Conservation (phyloP, 306 rosid genomes). For the Pyrus bretschneideri region DNA sequence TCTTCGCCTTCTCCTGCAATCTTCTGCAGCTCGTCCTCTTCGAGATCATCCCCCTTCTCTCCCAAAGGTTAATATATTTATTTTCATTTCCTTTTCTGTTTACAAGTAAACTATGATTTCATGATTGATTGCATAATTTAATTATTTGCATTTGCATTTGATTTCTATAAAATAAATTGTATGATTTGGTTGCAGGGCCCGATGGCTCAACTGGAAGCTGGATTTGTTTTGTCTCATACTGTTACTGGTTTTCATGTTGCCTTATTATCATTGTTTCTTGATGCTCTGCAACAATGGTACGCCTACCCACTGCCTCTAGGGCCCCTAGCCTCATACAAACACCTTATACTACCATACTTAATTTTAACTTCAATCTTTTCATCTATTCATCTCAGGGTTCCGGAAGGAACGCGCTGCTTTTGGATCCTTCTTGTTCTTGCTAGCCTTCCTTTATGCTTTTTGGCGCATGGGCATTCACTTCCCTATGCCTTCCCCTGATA, state of each 20-base stretch:
- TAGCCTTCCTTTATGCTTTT: conserved; percentile 81
- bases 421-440: conserved; percentile 65
- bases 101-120: neutral
- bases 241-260: conserved; percentile 75
- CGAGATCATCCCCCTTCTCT: conserved; percentile 95
- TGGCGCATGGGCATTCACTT: conserved; percentile 99
- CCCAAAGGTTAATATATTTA: conserved; percentile 53
- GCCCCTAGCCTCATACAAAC: neutral
- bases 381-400: conserved; percentile 29
- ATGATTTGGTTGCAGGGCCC: conserved; percentile 38
- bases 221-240: conserved; percentile 81
- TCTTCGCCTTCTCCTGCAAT: conserved; percentile 93
- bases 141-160: neutral
- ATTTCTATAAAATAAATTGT: neutral
- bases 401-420: conserved; percentile 78
- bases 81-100: neutral
- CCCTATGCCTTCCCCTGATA: conserved; percentile 90
- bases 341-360: neutral
- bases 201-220: conserved; percentile 87
- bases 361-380: neutral
- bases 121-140: neutral
- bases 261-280: conserved; percentile 88
- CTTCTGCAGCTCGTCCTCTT: conserved; percentile 91
- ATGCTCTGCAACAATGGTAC: conserved; percentile 71
- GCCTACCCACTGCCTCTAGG: neutral